Evolutionary conservation across 495 filamentous ascomycete species (phyloP).

Genomic region (Aspergillus affinis): DNA sequence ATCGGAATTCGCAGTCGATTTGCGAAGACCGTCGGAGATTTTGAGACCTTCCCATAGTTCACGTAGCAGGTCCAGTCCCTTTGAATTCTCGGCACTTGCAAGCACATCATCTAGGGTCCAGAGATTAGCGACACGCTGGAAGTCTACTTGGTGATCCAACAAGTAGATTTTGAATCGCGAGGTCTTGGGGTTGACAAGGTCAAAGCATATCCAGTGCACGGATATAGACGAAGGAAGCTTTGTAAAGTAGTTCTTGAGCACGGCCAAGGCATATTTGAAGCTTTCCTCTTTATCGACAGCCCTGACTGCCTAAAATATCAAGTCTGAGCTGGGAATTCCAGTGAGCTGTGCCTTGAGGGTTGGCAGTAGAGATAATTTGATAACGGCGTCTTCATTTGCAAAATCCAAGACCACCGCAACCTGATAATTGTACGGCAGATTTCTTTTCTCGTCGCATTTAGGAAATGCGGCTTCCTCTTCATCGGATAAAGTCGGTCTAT

Average conservation of each 20-base stretch:
- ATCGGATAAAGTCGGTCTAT: no score
- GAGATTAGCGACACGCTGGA: not conserved
- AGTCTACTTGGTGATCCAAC: not conserved
- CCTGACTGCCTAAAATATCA: not conserved
- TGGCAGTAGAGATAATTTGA: not conserved
- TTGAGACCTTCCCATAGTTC: slow-evolving; percentile 12
- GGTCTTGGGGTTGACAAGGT: slow-evolving; percentile 7
- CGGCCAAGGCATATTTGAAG: not conserved
- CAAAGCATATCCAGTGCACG: not conserved
- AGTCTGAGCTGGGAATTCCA: not conserved
- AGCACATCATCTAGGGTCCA: slow-evolving; percentile 11
- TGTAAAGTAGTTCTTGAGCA: not conserved
- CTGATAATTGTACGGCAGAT: no score
- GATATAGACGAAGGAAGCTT: not conserved
- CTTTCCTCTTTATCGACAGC: not conserved
- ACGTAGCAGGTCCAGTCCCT: slow-evolving; percentile 3
- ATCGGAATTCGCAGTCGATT: no score
- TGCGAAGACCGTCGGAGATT: slow-evolving; percentile 1
- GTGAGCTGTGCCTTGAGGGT: not conserved
- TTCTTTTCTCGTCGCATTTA: no score
- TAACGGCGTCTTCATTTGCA: no score
- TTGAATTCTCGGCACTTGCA: not conserved
- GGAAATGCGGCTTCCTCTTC: no score
- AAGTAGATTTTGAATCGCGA: slow-evolving; percentile 17
- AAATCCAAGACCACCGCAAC: no score